phyloP scores from a whole-genome alignment of 176 grass and related monocot genomes.

The Hordeum marinum region DNA sequence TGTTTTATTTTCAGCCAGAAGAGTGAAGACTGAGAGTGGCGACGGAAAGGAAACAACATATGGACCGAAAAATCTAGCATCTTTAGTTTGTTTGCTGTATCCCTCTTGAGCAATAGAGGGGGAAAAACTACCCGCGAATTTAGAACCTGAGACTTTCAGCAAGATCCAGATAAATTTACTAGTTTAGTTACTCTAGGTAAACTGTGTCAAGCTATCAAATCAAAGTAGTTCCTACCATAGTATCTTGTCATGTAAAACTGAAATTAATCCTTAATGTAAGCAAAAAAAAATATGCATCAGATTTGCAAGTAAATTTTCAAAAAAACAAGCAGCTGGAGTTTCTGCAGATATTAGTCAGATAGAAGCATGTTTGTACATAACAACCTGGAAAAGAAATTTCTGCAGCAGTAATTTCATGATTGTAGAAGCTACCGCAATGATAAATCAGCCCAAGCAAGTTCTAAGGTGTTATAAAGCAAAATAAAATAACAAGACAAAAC shows the following conservation, averaged over 20 bases:
- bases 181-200: neutral
- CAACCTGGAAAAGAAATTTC: neutral
- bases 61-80: neutral
- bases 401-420: neutral
- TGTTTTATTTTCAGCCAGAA: neutral
- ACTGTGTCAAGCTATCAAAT: neutral
- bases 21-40: neutral
- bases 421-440: neutral
- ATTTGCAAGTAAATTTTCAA: neutral
- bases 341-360: neutral
- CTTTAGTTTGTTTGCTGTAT: neutral
- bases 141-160: constrained; percentile 1
- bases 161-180: neutral
- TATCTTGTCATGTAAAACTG: neutral
- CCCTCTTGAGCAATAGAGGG: neutral
- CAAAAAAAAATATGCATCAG: neutral
- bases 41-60: neutral
- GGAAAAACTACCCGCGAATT: neutral
- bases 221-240: neutral
- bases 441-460: constrained; percentile 7
- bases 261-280: neutral
- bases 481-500: constrained; percentile 14
- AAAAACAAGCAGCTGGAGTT: neutral
- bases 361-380: neutral
- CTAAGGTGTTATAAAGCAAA: neutral